Conservation (phyloP, 768 basidiomycete species). For the Cystofilobasidium bisporidii region DNA sequence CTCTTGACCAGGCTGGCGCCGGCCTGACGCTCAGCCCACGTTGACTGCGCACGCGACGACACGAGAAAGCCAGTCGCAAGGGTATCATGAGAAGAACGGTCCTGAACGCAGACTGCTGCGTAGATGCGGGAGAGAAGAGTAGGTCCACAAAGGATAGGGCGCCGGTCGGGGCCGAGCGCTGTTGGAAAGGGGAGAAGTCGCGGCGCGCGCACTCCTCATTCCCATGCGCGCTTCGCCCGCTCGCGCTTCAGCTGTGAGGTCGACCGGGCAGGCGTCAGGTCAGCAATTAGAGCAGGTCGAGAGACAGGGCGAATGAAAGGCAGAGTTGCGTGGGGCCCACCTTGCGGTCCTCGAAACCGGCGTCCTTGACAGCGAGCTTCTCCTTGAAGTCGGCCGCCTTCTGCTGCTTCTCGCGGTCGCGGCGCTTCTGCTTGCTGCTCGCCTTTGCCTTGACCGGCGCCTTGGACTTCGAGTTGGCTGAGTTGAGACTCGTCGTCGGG, state of each 20-base stretch:
- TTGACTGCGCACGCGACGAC: too few relatives aligned
- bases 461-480: not conserved
- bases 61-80: too few relatives aligned
- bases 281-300: not conserved
- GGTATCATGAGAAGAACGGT: too few relatives aligned
- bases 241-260: not conserved
- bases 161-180: too few relatives aligned
- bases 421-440: constrained; percentile 1
- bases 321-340: not conserved
- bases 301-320: not conserved
- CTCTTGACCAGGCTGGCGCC: too few relatives aligned
- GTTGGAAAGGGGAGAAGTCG: too few relatives aligned
- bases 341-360: not conserved
- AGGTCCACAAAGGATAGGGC: too few relatives aligned
- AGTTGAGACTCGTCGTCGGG: constrained; percentile 7
- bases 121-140: too few relatives aligned
- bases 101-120: too few relatives aligned
- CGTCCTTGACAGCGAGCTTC: constrained; percentile 6
- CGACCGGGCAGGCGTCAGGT: not conserved
- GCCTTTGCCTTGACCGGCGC: constrained; percentile 4
- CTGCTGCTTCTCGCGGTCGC: constrained; percentile 1
- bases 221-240: constrained; percentile 7
- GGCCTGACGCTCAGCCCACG: too few relatives aligned
- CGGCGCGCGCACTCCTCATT: too few relatives aligned
- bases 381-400: constrained; percentile 6